phyloP scores from a whole-genome alignment of 2,329 filamentous ascomycete genomes.

The Penicillium brevicompactum region DNA sequence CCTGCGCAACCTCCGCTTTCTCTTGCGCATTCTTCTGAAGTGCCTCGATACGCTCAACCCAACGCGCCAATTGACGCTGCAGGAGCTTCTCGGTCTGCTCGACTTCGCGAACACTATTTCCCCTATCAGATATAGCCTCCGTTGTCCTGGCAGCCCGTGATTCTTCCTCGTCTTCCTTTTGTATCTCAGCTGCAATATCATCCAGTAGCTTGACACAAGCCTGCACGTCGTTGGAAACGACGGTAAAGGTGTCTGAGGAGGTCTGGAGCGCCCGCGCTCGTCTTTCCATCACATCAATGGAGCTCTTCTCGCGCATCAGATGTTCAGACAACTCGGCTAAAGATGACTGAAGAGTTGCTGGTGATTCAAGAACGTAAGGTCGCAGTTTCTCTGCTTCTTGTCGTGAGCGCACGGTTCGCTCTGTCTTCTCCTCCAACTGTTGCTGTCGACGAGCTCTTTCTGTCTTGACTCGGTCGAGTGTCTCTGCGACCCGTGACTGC shows the following conservation, averaged over 20 bases:
- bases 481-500: constrained; percentile 80
- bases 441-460: constrained; percentile 77
- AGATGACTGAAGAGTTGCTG: constrained; percentile 77
- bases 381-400: constrained; percentile 87
- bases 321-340: constrained; percentile 80
- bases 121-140: constrained; percentile 83
- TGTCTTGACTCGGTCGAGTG: constrained; percentile 78
- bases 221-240: constrained; percentile 82
- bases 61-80: constrained; percentile 79
- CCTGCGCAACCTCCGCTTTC: constrained; percentile 78
- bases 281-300: constrained; percentile 85
- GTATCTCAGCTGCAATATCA: constrained; percentile 79
- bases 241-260: constrained; percentile 82
- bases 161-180: constrained; percentile 89
- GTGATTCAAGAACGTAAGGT: constrained; percentile 89
- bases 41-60: constrained; percentile 83
- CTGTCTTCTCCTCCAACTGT: constrained; percentile 53
- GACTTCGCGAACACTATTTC: constrained; percentile 87
- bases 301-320: constrained; percentile 74
- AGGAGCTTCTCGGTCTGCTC: constrained; percentile 84
- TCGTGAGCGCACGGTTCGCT: constrained; percentile 63
- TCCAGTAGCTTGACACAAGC: constrained; percentile 87
- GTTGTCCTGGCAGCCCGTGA: constrained; percentile 76
- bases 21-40: constrained; percentile 77
- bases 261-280: constrained; percentile 89